phyloP scores from a whole-genome alignment of 768 basidiomycete genomes.

The Cyathus striatus region DNA sequence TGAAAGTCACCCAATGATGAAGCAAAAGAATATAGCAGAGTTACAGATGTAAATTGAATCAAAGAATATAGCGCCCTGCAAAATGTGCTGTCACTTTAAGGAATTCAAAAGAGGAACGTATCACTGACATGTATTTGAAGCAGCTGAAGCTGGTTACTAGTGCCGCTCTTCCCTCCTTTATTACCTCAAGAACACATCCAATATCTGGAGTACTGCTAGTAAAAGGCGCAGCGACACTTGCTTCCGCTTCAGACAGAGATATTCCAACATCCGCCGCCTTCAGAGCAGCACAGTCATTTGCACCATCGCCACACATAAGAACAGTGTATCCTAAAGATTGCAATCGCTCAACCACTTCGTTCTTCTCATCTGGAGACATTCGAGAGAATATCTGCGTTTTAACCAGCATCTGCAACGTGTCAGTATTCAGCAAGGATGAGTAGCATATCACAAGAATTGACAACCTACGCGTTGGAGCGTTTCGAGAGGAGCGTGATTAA shows the following conservation, averaged over 20 bases:
- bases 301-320: slow-evolving; percentile 97
- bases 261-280: slow-evolving; percentile 98
- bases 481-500: slow-evolving; percentile 90
- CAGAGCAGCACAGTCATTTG: slow-evolving; percentile 96
- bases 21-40: slow-evolving; percentile 92
- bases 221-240: slow-evolving; percentile 97
- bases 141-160: slow-evolving; percentile 98
- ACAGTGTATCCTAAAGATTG: slow-evolving; percentile 94
- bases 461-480: slow-evolving; percentile 82
- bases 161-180: slow-evolving; percentile 93
- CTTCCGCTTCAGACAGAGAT: slow-evolving; percentile 95
- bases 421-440: neutral
- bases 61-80: slow-evolving; percentile 94
- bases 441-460: neutral
- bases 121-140: slow-evolving; percentile 98
- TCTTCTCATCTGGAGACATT: slow-evolving; percentile 99
- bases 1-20: slow-evolving; percentile 96
- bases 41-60: slow-evolving; percentile 98
- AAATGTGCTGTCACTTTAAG: too few species aligned
- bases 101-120: slow-evolving; percentile 7
- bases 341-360: slow-evolving; percentile 93
- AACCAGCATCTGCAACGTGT: slow-evolving; percentile 90
- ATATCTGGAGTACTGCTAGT: slow-evolving; percentile 93
- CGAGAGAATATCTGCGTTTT: slow-evolving; percentile 95
- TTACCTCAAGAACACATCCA: slow-evolving; percentile 91